These are phyloP conservation scores for Melampsora americana DNA, from an alignment of 1,284 basidiomycete species.

Conservation along the genomic window DNA sequence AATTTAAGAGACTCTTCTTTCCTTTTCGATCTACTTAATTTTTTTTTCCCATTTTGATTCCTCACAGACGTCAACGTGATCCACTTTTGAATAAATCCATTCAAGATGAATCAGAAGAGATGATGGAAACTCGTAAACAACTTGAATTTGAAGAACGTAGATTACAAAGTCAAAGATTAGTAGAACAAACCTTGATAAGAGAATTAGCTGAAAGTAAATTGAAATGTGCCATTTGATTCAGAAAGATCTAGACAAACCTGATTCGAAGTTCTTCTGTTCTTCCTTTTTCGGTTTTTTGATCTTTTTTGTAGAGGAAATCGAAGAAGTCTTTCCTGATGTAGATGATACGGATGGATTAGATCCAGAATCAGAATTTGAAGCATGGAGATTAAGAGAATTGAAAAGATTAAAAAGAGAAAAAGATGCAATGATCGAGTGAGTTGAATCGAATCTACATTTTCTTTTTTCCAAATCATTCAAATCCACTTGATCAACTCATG, in stretches of 20 bases:
- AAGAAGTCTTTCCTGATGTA: conserved; percentile 74
- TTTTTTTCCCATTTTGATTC: neutral
- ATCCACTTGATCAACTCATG: no score
- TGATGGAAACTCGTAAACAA: conserved; percentile 2
- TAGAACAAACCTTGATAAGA: conserved; percentile 21
- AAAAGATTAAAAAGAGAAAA: conserved; percentile 85
- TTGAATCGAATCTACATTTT: conserved; percentile 8
- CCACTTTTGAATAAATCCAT: conserved; percentile 36
- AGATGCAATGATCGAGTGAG: conserved; percentile 64
- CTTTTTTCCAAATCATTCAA: neutral
- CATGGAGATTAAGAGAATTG: conserved; percentile 89
- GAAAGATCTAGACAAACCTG: neutral
- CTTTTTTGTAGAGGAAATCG: conserved; percentile 70
- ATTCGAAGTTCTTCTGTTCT: neutral
- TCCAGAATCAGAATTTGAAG: conserved; percentile 85
- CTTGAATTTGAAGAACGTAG: conserved; percentile 12
- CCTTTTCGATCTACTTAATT: neutral
- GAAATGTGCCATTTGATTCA: conserved; percentile 16
- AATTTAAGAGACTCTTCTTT: conserved; percentile 5
- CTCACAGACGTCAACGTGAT: conserved; percentile 34
- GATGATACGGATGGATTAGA: conserved; percentile 95
- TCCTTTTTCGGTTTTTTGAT: neutral
- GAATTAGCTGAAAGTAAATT: conserved; percentile 38
- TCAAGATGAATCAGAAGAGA: conserved; percentile 35
- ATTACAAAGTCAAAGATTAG: conserved; percentile 28